These are phyloP conservation scores for Colletotrichum plurivorum DNA, from an alignment of 2,329 filamentous ascomycete genomes.

Conservation along the genomic window DNA sequence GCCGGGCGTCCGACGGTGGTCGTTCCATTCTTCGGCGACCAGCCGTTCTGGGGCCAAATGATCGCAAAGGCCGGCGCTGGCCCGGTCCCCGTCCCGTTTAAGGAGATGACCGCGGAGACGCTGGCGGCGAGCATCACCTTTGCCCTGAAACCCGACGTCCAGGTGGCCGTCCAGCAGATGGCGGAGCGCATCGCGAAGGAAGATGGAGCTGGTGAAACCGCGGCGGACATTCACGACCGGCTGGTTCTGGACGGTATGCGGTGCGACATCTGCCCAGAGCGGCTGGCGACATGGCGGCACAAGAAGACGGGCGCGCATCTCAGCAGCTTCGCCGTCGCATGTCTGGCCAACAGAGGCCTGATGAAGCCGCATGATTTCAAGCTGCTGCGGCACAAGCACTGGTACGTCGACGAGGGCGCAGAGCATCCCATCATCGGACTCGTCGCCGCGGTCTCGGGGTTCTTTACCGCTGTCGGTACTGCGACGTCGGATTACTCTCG, in stretches of 20 bases:
- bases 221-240: constrained; percentile 67
- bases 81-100: constrained; percentile 70
- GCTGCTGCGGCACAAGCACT: constrained; percentile 62
- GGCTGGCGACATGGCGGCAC: constrained; percentile 74
- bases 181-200: constrained; percentile 68
- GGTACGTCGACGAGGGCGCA: constrained; percentile 76
- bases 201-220: constrained; percentile 66
- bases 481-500: constrained; percentile 49
- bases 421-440: constrained; percentile 75
- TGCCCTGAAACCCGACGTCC: constrained; percentile 64
- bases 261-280: constrained; percentile 70
- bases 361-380: constrained; percentile 72
- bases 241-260: constrained; percentile 67
- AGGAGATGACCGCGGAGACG: constrained; percentile 69
- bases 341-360: constrained; percentile 67
- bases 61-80: constrained; percentile 73
- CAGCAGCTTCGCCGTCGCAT: constrained; percentile 72
- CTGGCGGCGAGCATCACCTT: constrained; percentile 67
- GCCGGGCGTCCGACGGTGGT: constrained; percentile 74
- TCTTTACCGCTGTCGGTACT: constrained; percentile 75
- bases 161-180: constrained; percentile 55
- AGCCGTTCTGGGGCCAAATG: constrained; percentile 78
- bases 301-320: constrained; percentile 70
- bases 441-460: constrained; percentile 76
- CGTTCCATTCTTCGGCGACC: constrained; percentile 77